Evolutionary conservation across 2,329 filamentous ascomycete genomes (phyloP), one percentile per base, ranked within the genome.

Genomic region (Cladophialophora yegresii): DNA sequence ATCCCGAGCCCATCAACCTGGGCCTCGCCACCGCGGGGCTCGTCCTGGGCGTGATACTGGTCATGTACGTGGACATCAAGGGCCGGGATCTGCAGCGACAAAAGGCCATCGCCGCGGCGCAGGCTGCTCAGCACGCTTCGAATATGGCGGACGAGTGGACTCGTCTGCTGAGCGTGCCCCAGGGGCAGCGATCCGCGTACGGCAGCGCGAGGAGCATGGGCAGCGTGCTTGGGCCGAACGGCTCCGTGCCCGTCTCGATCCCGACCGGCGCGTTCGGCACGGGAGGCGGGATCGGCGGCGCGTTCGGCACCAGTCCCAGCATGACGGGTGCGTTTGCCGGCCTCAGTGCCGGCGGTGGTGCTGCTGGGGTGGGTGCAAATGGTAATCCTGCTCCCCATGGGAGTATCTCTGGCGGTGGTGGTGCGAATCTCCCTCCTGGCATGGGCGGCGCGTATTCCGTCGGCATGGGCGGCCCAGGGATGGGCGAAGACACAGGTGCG

Each of bases 1-100:
- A 96, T 73, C 92, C 92, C 0, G 80, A 91, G 0, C 92, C 91
- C 0, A 88, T 96, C 36, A 95, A 96, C 73, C 67, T 89, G 1
- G 80, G 89, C 0, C 76, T 96, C 45, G 76, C 93, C 43, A 73
- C 78, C 0, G 71, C 85, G 0, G 90, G 88, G 0, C 75, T 92
- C 7, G 73, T 85, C 0, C 81, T 93, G 0, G 92, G 92, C 0
- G 67, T 84, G 0, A 78, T 78, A 4, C 80, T 96, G 2, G 87
- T 93, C 7, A 77, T 75, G 0, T 96, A 85, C 75, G 91, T 96
- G 1, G 80, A 77, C 69, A 77, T 76, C 63, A 80, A 81, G 72
- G 84, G 80, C 22, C 71, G 75, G 28, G 50, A 65, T 2, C 63
- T 77, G 55, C 58, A 69, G 49, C 36, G 63, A 8, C 61, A 68